Conservation (phyloP, 1,284 basidiomycete species). For the Leccinum solheimii region DNA sequence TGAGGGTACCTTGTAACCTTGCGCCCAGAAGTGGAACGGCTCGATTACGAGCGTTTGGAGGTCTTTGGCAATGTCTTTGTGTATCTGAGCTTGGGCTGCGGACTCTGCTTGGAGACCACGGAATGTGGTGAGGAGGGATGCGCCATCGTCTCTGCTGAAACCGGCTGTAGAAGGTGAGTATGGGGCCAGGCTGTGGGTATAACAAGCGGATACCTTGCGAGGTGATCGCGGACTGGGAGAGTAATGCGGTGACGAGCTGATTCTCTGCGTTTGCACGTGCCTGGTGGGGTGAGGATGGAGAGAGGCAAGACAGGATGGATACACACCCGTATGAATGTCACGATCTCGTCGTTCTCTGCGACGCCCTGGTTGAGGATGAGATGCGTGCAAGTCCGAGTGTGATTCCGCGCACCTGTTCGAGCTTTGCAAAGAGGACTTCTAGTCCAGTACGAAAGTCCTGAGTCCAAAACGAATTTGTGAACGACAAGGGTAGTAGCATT, state of each 20-base stretch:
- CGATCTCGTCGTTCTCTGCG: conserved; percentile 78
- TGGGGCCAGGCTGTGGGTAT: background rate
- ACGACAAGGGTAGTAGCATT: conserved; percentile 85
- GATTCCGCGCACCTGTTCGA: conserved; percentile 64
- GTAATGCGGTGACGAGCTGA: conserved; percentile 58
- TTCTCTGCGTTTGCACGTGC: conserved; percentile 65
- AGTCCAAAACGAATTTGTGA: conserved; percentile 91
- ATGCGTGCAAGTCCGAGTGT: conserved; percentile 10
- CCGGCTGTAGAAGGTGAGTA: conserved; percentile 47
- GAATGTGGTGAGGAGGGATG: conserved; percentile 74
- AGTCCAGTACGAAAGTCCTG: conserved; percentile 84
- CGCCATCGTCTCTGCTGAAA: conserved; percentile 79
- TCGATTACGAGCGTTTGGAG: conserved; percentile 66
- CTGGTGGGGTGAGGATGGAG: conserved; percentile 38
- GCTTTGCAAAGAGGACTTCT: conserved; percentile 72
- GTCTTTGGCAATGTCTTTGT: conserved; percentile 66
- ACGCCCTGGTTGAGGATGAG: conserved; percentile 53
- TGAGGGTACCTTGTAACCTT: conserved; percentile 56
- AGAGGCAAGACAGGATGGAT: background rate
- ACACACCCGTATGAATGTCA: conserved; percentile 77
- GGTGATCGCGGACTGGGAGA: conserved; percentile 51
- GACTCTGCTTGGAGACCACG: conserved; percentile 77
- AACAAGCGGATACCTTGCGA: conserved; percentile 45
- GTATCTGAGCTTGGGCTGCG: conserved; percentile 61
- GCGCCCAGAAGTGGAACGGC: conserved; percentile 75